Base-by-base conservation (phyloP, 164 flowering plant genomes). In the Chloranthus sessilifolius region DNA sequence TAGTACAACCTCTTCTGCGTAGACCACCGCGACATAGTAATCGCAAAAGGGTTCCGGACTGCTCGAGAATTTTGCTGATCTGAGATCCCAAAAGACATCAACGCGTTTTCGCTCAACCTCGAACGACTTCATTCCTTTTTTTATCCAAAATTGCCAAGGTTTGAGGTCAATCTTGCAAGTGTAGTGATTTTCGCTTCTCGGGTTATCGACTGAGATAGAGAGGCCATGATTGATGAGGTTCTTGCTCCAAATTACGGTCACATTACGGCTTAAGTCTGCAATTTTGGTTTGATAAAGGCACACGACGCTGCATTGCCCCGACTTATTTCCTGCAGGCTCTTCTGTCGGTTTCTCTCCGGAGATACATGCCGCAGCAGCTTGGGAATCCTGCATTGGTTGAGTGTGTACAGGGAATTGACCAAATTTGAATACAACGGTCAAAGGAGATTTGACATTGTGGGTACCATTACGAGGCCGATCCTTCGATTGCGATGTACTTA, bases 121-220 rank as follows among this genome's bases (percentile, higher is more conserved):
- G 26, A 88, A 73, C 1, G 82, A 69, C 27, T 86, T 88, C 60
- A 59, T 74, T 19, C 99, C 95, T 59, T 86, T 85, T 36, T 78
- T 84, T 74, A 76, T 80, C 99, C 97, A 92, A 50, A 92, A 88
- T 17, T 78, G 84, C 97, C 97, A 92, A 0, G 99, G 95, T 70
- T 88, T 88, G 15, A 92, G 73, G 43, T 92, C 99, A 21, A 92
- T 69, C 61, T 88, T 92, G 74, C 82, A 88, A 2, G 60, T 67
- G 64, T 68, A 52, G 7, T 56, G 73, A n/a, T 25, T 27, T 0
- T 75, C 82, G 5, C 67, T 70, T 5, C 24, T 26, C 11, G 69
- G 70, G 51, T 48, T 48, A 21, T 73, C 75, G 1, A 80, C 66
- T 15, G 52, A 45, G 47, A 80, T 50, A 63, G 3, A 45, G 9